A percentile compares a stretch with the other conserved stretches of the same genome.
Evolutionary conservation across 2,329 filamentous ascomycete genomes (phyloP).

Genomic region (Colletotrichum sp.): DNA sequence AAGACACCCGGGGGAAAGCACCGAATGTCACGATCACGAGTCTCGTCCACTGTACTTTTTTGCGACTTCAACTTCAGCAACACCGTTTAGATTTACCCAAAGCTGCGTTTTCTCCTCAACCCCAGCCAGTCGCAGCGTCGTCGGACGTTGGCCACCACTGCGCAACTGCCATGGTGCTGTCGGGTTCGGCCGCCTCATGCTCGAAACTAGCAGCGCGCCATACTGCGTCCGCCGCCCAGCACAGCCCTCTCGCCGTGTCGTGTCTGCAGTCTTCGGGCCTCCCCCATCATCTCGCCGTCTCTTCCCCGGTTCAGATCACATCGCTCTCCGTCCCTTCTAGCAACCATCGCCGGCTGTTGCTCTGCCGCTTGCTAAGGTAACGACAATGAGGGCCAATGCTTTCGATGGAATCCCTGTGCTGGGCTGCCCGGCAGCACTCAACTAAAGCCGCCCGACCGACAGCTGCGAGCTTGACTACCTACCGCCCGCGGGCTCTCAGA

Average conservation of each 20-base stretch:
- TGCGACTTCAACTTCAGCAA: neutral
- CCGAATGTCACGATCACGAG: neutral
- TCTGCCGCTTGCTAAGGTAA: neutral
- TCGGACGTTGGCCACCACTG: neutral
- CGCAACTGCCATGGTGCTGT: neutral
- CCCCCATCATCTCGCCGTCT: neutral
- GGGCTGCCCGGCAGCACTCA: neutral
- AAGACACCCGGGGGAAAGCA: neutral
- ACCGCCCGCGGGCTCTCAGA: constrained; percentile 6
- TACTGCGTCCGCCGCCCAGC: neutral
- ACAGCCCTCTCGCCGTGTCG: constrained; percentile 10
- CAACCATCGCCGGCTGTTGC: neutral
- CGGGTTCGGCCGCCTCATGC: neutral
- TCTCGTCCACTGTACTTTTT: neutral
- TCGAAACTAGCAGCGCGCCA: constrained; percentile 13
- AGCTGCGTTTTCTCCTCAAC: neutral
- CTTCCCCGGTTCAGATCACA: neutral
- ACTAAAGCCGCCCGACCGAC: constrained; percentile 2
- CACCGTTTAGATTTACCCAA: neutral
- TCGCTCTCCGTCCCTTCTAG: neutral
- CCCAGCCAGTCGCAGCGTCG: neutral
- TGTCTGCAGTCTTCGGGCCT: constrained; percentile 21
- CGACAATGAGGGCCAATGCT: neutral
- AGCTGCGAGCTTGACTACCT: neutral
- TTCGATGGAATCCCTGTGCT: neutral